Base-by-base conservation (phyloP, 2,329 filamentous ascomycete species). In the Hymenoscyphus fraxineus region DNA sequence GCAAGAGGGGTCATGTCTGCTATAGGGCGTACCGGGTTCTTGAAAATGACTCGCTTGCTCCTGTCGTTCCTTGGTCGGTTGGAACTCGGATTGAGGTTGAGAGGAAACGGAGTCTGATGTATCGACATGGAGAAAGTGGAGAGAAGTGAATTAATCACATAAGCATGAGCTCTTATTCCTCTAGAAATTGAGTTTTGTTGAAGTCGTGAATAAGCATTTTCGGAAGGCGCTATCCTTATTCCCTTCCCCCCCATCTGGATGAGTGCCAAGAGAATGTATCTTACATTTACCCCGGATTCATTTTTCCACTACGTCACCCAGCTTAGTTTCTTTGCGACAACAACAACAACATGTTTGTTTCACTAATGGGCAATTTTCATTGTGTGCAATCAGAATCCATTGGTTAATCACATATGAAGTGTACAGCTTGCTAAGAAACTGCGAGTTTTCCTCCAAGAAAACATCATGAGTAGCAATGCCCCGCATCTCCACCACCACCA, bases 381-480 rank as follows among this genome's bases (percentile, higher is more conserved):
- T 54, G 19, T 13, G n/a, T 54, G 5, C 47, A 27, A 54, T 19
- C 22, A 54, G 22, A 12, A 54, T 10, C 22, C 13, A 10, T 22
- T 54, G 19, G 2, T 10, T 27, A 5, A 5, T 54, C 1, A 13
- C 22, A 54, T 19, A 51, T 19, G 1, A 19, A 51, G n/a, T 12
- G 12, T 22, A 19, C 16, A 7, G 9, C n/a, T 19, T 47, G 4
- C 13, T 10, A 7, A 19, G 16, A 7, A n/a, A 10, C 27, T 19
- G 47, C 56, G 22, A 58, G 9, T 41, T n/a, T 39, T 2, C 6
- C 9, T 39, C 10, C 27, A 16, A 32, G 35, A 38, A 35, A 41
- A 16, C 60, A 56, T 38, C 27, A 64, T 64, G 63, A 54, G 12
- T 19, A 13, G 19, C 19, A 54, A 54, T 44, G 40, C n/a, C 27